Base-by-base conservation (phyloP, 176 grass and related monocot genomes). In the Aegilops umbellulata region DNA sequence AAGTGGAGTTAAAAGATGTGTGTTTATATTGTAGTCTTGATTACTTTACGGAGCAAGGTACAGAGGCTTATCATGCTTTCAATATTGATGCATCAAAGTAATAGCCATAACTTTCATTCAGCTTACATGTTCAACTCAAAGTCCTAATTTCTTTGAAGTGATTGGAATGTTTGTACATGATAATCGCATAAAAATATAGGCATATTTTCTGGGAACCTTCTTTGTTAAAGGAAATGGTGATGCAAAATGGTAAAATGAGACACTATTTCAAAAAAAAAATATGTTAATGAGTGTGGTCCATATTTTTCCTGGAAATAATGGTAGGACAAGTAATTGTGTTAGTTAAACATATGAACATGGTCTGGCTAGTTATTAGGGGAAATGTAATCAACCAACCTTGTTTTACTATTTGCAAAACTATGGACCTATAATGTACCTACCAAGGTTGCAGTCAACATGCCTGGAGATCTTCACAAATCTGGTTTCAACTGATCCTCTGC, bases 401-500 rank as follows among this genome's bases (percentile, higher is more conserved):
- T 60, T 88, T 68, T 67, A 60, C 14, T 77, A 68, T 77, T 82
- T 7, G 29, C 6, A 80, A 65, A 41, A 74, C 2, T 22, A 19
- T 22, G 1, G 24, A 34, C 80, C 44, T 25, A 61, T 47, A 85
- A 16, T 53, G 8, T 41, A 69, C 12, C 20, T 17, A 58, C 46
- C 23, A 3, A 68, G 64, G 68, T 85, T 70, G 12, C 29, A 60
- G 64, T 61, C 61, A 86, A 80, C 53, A 47, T 69, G 76, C 76
- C 78, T 86, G 22, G 83, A 69, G 88, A 86, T 86, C 78, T 86
- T 84, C 81, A 74, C 82, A 12, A 73, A 55, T 31, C 76, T 58
- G 69, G 22, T 71, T 69, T 32, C 5, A 30, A 86, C 22, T 60
- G 10, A 89, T 64, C 64, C 32, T 82, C 38, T 86, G 29, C 35